Conservation (phyloP, 352 stramenopile species). For the Globisporangium irregulare region DNA sequence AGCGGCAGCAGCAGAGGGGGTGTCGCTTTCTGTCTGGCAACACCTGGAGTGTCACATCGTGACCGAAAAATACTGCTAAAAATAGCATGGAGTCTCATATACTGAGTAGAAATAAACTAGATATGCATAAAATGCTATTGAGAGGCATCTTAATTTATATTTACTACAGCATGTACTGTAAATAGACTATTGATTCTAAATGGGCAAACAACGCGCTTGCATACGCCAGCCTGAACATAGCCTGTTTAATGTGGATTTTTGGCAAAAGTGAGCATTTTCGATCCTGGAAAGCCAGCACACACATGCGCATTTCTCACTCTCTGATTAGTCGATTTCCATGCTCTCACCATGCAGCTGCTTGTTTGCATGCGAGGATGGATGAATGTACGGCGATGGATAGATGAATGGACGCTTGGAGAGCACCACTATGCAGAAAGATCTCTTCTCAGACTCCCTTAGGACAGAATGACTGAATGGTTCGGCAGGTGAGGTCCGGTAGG, state of each 20-base stretch:
- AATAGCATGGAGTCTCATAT: not conserved
- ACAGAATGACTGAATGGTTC: not conserved
- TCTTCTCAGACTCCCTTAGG: not conserved
- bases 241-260: not conserved
- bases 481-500: too few species aligned
- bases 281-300: not conserved
- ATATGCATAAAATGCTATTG: not conserved
- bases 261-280: not conserved
- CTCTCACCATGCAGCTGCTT: not conserved
- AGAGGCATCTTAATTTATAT: not conserved
- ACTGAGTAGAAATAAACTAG: not conserved
- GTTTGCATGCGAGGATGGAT: not conserved
- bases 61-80: not conserved
- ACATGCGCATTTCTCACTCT: not conserved
- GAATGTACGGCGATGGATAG: not conserved
- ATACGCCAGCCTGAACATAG: not conserved
- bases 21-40: not conserved
- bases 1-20: not conserved
- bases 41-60: not conserved
- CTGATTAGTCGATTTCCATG: not conserved
- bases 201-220: too few species aligned
- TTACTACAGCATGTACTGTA: not conserved
- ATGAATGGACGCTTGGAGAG: not conserved
- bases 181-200: not conserved
- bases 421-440: not conserved